Percentiles rank a stretch among this genome's conserved stretches.
phyloP scores from a whole-genome alignment of 2,329 filamentous ascomycete genomes.

The Clarireedia paspali region DNA sequence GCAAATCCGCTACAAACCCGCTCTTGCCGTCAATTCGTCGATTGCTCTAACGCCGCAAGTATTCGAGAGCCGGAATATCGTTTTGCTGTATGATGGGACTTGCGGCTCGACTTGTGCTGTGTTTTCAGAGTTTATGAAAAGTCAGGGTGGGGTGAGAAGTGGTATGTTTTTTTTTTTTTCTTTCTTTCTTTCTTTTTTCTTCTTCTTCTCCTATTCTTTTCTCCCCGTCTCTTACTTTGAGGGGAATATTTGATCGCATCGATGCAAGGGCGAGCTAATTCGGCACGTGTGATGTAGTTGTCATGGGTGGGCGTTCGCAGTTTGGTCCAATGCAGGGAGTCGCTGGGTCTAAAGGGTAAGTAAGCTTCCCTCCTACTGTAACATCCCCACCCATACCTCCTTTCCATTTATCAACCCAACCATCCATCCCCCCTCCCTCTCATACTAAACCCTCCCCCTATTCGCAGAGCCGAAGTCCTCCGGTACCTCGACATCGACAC shows the following conservation, averaged over 20 bases:
- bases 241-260: too few relatives aligned
- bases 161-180: slow-evolving; percentile 19
- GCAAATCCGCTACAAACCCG: background rate
- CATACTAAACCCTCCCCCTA: slow-evolving; percentile 7
- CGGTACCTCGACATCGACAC: background rate
- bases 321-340: slow-evolving; percentile 50
- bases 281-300: slow-evolving; percentile 31
- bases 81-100: slow-evolving; percentile 38
- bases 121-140: slow-evolving; percentile 47
- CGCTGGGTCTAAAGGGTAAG: slow-evolving; percentile 51
- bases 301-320: slow-evolving; percentile 50
- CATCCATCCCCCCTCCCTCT: slow-evolving; percentile 10
- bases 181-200: slow-evolving; percentile 17
- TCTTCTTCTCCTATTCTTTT: too few relatives aligned
- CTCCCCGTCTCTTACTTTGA: too few relatives aligned
- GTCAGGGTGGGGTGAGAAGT: slow-evolving; percentile 39
- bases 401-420: too few relatives aligned
- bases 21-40: slow-evolving; percentile 18
- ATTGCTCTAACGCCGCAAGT: slow-evolving; percentile 34
- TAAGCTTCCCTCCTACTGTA: slow-evolving; percentile 7
- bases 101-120: slow-evolving; percentile 54
- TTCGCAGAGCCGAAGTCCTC: background rate
- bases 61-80: slow-evolving; percentile 34
- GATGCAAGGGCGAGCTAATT: too few relatives aligned
- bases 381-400: background rate